Percentiles rank a stretch among this genome's conserved stretches.
Evolutionary conservation across 768 basidiomycete genomes (phyloP).

Genomic region (Nidularia sp.): DNA sequence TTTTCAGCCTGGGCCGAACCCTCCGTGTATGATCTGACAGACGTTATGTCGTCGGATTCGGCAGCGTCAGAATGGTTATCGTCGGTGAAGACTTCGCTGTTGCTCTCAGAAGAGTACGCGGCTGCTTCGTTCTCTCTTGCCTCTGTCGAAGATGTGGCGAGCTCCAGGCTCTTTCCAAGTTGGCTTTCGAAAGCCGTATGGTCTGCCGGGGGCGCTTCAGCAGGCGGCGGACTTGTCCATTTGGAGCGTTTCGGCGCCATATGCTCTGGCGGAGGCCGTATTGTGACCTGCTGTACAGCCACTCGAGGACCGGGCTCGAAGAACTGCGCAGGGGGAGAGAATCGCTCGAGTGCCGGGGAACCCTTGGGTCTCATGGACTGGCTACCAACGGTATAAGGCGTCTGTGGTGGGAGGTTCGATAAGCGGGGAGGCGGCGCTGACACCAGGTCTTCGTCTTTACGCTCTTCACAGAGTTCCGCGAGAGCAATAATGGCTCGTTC

Average conservation of each 20-base stretch:
- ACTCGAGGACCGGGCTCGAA: constrained; percentile 36
- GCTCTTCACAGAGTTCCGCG: constrained; percentile 89
- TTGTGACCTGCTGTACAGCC: constrained; percentile 20
- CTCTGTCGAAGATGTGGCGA: constrained; percentile 63
- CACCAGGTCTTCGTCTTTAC: constrained; percentile 62
- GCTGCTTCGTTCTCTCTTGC: constrained; percentile 49
- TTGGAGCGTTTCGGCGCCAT: constrained; percentile 79
- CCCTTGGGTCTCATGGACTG: constrained; percentile 52
- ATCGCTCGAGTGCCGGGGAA: constrained; percentile 33
- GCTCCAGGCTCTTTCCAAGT: constrained; percentile 58
- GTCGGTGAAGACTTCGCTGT: constrained; percentile 64
- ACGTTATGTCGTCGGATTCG: constrained; percentile 68
- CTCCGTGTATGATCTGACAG: constrained; percentile 63
- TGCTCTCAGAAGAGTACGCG: constrained; percentile 52
- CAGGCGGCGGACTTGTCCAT: constrained; percentile 85
- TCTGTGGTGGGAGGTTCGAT: constrained; percentile 60
- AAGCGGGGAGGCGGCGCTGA: constrained; percentile 42
- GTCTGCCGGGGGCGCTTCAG: constrained; percentile 65
- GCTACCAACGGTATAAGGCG: constrained; percentile 65
- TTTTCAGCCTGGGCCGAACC: constrained; percentile 25
- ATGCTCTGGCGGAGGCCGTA: constrained; percentile 58
- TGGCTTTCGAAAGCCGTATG: constrained; percentile 65
- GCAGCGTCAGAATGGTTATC: constrained; percentile 61
- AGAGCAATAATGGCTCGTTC: constrained; percentile 80
- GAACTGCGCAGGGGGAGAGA: constrained; percentile 52